Percentiles rank a stretch among this genome's conserved stretches.
Evolutionary conservation across 2,329 filamentous ascomycete species (phyloP).

Genomic region (Xylariales sp.): DNA sequence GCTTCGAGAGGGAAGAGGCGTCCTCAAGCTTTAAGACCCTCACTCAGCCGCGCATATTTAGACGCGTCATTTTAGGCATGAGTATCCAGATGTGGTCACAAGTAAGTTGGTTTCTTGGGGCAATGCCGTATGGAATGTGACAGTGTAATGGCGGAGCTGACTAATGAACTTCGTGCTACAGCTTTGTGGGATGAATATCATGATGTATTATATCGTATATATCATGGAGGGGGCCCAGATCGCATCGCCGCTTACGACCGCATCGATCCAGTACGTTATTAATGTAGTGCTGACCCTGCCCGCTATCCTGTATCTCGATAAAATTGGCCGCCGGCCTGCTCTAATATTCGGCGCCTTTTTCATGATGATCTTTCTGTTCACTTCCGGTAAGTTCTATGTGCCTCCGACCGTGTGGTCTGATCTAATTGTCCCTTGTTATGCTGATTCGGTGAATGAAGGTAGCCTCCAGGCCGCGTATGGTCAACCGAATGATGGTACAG

Average conservation of each 20-base stretch:
- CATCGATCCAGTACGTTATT: slow-evolving; percentile 73
- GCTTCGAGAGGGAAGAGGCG: slow-evolving; percentile 64
- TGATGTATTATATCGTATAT: slow-evolving; percentile 71
- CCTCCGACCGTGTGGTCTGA: too few relatives aligned
- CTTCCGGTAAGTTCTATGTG: slow-evolving; percentile 58
- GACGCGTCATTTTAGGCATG: slow-evolving; percentile 68
- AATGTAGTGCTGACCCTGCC: slow-evolving; percentile 70
- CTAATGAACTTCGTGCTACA: slow-evolving; percentile 5
- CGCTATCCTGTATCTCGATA: slow-evolving; percentile 70
- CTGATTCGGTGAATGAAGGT: slow-evolving; percentile 45
- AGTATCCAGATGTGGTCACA: slow-evolving; percentile 70
- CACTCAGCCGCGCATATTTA: slow-evolving; percentile 62
- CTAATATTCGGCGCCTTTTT: slow-evolving; percentile 66
- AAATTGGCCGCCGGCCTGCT: slow-evolving; percentile 66
- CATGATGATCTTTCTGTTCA: slow-evolving; percentile 72
- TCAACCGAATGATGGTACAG: slow-evolving; percentile 56
- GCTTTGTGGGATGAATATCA: slow-evolving; percentile 66
- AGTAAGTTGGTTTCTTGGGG: slow-evolving; percentile 31
- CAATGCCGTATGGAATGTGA: neutral
- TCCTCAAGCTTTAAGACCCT: slow-evolving; percentile 62
- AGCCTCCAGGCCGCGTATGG: slow-evolving; percentile 71
- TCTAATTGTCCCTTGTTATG: neutral
- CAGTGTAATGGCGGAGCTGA: slow-evolving; percentile 19
- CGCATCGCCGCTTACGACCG: slow-evolving; percentile 66
- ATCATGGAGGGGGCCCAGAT: slow-evolving; percentile 70